Evolutionary conservation across 2,329 filamentous ascomycete species (phyloP).

Genomic region (Aureobasidium subglaciale): DNA sequence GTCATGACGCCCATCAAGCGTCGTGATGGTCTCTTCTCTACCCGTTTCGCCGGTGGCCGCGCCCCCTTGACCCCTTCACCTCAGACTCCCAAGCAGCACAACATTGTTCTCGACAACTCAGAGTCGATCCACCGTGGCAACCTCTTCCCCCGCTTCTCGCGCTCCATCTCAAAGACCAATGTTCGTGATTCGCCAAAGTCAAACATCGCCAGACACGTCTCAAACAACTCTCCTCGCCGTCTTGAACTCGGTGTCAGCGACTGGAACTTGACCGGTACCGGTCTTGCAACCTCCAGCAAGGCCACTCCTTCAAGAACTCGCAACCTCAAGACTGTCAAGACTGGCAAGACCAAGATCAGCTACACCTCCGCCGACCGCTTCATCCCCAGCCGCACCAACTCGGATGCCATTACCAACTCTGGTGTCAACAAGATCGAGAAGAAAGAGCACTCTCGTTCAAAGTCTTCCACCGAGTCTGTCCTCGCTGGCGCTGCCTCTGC

Average conservation of each 20-base stretch:
- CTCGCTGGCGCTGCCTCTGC: conserved; percentile 63
- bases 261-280: conserved; percentile 82
- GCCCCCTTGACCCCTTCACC: conserved; percentile 94
- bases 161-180: conserved; percentile 56
- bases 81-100: conserved; percentile 57
- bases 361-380: conserved; percentile 68
- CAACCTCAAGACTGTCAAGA: conserved; percentile 34
- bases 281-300: conserved; percentile 44
- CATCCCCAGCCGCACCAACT: conserved; percentile 87
- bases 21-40: conserved; percentile 85
- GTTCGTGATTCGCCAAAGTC: conserved; percentile 91
- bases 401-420: conserved; percentile 76
- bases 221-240: conserved; percentile 64
- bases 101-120: conserved; percentile 42
- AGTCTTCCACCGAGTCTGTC: conserved; percentile 64
- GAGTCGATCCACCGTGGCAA: conserved; percentile 72
- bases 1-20: conserved; percentile 92
- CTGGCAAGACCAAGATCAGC: conserved; percentile 61
- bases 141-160: conserved; percentile 70
- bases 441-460: conserved; percentile 65
- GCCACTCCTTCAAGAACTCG: conserved; percentile 35
- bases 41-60: conserved; percentile 86
- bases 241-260: conserved; percentile 90
- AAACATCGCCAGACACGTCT: conserved; percentile 60
- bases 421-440: conserved; percentile 75